These are phyloP conservation scores for Vigna unguiculata DNA, from an alignment of 306 rosid species.

Conservation along the genomic window DNA sequence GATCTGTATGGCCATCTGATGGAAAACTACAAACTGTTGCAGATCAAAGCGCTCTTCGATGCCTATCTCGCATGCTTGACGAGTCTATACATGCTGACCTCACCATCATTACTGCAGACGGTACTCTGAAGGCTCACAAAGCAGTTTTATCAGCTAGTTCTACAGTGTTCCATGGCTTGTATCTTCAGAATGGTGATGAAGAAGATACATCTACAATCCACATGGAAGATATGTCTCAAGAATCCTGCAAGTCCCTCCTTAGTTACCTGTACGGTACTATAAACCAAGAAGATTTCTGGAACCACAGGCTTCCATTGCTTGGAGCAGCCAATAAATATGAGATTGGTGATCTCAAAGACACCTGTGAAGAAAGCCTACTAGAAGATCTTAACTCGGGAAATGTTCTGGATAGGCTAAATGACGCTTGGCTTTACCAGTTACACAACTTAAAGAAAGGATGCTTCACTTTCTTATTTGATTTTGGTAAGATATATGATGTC, in stretches of 20 bases:
- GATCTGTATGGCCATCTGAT: slow-evolving; percentile 70
- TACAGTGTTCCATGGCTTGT: slow-evolving; percentile 64
- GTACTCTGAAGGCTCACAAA: slow-evolving; percentile 71
- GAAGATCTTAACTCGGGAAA: slow-evolving; percentile 78
- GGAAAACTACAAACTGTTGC: slow-evolving; percentile 65
- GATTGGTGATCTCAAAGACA: slow-evolving; percentile 66
- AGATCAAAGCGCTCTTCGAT: slow-evolving; percentile 60
- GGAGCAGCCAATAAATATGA: slow-evolving; percentile 73
- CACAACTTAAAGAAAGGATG: slow-evolving; percentile 78
- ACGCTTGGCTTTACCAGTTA: slow-evolving; percentile 72
- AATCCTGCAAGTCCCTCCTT: slow-evolving; percentile 66
- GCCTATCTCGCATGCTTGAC: slow-evolving; percentile 78
- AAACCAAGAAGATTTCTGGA: slow-evolving; percentile 78
- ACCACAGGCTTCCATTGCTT: slow-evolving; percentile 73
- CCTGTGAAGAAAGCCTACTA: slow-evolving; percentile 79
- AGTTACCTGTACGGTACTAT: slow-evolving; percentile 76
- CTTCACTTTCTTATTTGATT: slow-evolving; percentile 70
- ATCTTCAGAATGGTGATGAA: slow-evolving; percentile 54
- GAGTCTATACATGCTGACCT: slow-evolving; percentile 75
- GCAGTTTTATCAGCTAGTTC: slow-evolving; percentile 80
- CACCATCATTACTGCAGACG: slow-evolving; percentile 63
- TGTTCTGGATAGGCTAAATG: slow-evolving; percentile 77
- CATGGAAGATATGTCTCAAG: slow-evolving; percentile 73
- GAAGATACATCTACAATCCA: slow-evolving; percentile 65
- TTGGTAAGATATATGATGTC: slow-evolving; percentile 75